Percentiles rank a stretch among this genome's conserved stretches.
These are phyloP conservation scores for Auxenochlorella pyrenoidosa DNA, from an alignment of 139 green algal species.

Conservation along the genomic window DNA sequence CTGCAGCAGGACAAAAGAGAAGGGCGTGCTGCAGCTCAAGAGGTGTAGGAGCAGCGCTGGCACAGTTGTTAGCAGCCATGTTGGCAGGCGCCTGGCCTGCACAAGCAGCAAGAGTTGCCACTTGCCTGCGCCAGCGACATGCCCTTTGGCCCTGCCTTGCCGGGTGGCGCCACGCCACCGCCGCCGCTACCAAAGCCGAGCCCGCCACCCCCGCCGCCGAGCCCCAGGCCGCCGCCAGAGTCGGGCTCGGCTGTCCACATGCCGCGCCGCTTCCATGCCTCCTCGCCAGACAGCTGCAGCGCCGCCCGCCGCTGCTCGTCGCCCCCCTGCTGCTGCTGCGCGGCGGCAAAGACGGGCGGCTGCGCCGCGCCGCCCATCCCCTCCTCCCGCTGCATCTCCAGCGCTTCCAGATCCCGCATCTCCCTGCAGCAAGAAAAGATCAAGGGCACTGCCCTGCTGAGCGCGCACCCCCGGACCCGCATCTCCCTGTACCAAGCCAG, in stretches of 20 bases:
- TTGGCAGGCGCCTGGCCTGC: too few relatives aligned
- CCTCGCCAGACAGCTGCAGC: constrained; percentile 62
- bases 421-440: not conserved
- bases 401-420: constrained; percentile 41
- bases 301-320: constrained; percentile 42
- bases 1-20: constrained; percentile 58
- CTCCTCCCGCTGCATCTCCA: constrained; percentile 38
- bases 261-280: constrained; percentile 57
- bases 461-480: not conserved
- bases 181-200: constrained; percentile 2
- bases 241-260: not conserved
- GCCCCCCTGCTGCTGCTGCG: constrained; percentile 35
- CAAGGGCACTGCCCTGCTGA: too few relatives aligned
- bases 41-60: too few relatives aligned
- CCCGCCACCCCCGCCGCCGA: not conserved
- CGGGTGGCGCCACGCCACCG: not conserved
- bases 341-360: not conserved
- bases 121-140: constrained; percentile 37
- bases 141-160: constrained; percentile 33
- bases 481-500: not conserved
- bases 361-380: not conserved
- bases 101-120: not conserved
- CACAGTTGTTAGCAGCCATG: too few relatives aligned
- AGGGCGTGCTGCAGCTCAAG: too few relatives aligned
- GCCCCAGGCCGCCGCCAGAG: constrained; percentile 11